Percentiles rank a stretch among this genome's conserved stretches.
Evolutionary conservation across 148 eudicot genomes (phyloP).

Genomic region (Vaccinium darrowii): DNA sequence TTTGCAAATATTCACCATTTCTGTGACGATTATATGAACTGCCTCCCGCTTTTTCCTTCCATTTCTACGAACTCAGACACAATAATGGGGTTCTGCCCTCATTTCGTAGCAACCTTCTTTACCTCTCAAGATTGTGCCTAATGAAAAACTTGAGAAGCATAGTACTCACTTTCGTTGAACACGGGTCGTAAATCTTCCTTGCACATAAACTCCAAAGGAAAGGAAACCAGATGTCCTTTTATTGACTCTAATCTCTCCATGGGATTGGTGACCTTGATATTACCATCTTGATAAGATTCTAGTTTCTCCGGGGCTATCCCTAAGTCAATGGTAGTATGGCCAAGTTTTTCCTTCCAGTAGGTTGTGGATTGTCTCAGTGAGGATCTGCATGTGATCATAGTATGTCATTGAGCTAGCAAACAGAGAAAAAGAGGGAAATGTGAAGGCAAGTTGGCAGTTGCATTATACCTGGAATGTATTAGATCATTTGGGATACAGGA

Average conservation of each 20-base stretch:
- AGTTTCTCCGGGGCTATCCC: constrained; percentile 87
- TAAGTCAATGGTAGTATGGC: constrained; percentile 87
- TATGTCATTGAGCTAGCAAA: not conserved
- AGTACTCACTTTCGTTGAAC: constrained; percentile 96
- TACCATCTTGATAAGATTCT: constrained; percentile 82
- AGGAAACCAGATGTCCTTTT: constrained; percentile 94
- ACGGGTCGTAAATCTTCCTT: constrained; percentile 94
- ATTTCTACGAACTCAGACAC: not conserved
- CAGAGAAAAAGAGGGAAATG: not conserved
- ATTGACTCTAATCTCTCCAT: constrained; percentile 72
- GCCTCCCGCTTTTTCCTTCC: not conserved
- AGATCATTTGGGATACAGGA: constrained; percentile 96
- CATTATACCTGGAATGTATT: constrained; percentile 75
- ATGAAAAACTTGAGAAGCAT: constrained; percentile 96
- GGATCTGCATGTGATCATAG: constrained; percentile 39
- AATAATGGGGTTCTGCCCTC: not conserved
- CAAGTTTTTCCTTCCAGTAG: constrained; percentile 87
- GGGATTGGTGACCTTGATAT: constrained; percentile 63
- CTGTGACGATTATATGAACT: not conserved
- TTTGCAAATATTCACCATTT: constrained; percentile 5
- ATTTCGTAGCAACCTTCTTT: not conserved
- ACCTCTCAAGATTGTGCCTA: constrained; percentile 20
- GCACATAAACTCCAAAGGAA: constrained; percentile 90
- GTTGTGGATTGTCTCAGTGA: constrained; percentile 80
- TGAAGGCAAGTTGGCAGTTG: not conserved